These are phyloP conservation scores for Chimonanthus praecox DNA, from an alignment of 164 flowering plant species.

Conservation along the genomic window DNA sequence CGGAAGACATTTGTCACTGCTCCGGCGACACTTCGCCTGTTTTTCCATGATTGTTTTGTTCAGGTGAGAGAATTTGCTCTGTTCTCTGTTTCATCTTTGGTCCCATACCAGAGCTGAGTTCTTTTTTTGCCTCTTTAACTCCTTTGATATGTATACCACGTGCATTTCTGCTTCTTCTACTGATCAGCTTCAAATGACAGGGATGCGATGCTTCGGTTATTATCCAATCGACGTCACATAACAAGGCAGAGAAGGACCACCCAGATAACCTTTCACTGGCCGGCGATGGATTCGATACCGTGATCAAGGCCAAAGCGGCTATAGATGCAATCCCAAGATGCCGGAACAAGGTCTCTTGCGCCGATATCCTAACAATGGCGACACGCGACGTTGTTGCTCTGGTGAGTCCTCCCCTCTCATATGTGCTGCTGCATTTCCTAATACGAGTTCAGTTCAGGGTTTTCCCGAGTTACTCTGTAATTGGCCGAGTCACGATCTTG, in stretches of 20 bases:
- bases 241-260: constrained; percentile 70
- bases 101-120: no score
- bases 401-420: constrained; percentile 22
- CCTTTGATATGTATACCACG: no score
- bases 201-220: constrained; percentile 14
- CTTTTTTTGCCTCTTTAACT: no score
- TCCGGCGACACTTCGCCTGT: constrained; percentile 77
- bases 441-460: background rate
- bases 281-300: constrained; percentile 87
- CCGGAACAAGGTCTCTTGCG: constrained; percentile 77
- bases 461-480: background rate
- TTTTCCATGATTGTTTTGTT: constrained; percentile 88
- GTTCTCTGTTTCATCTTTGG: no score
- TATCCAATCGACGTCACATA: background rate
- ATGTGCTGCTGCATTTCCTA: background rate
- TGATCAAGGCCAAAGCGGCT: constrained; percentile 76
- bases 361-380: constrained; percentile 82
- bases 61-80: constrained; percentile 26
- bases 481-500: background rate
- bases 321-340: constrained; percentile 49
- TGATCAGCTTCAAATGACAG: background rate
- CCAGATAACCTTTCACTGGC: constrained; percentile 69
- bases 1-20: constrained; percentile 69
- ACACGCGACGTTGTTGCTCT: constrained; percentile 59
- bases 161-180: background rate